Base-by-base conservation (phyloP, 2,329 filamentous ascomycete species). In the Aspergillus pseudoterreus region DNA sequence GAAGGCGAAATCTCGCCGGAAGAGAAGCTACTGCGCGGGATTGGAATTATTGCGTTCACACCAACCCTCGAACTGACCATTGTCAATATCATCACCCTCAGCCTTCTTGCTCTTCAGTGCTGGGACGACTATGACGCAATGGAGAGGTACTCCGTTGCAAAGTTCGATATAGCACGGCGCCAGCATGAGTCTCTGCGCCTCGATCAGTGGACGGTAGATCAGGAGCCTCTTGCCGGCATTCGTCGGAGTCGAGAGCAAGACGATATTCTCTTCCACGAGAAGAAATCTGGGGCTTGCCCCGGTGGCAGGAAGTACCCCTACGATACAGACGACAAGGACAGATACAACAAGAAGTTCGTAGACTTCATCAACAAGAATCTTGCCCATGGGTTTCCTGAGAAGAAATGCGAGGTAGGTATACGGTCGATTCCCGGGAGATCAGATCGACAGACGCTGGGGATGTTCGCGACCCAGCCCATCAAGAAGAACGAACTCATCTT, bases 381-480 rank as follows among this genome's bases (percentile, higher is more conserved):
- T 12, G 6, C 39, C 19, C 17, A 42, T 10, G 15, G 5, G 11
- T 12, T 22, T 21, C 19, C 39, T 11, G 2, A 12, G 15, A 42
- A 42, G 39, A 22, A 11, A 21, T 42, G 39, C 19, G 39, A 42
- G 17, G 39, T 11, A 4, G 39, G 39, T 4, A n/a, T 42, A 21
- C 39, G 15, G 19, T 2, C 39, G 4, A 42, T 42, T 21, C 15
- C 39, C 6, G 39, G 39, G 22, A 4, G 17, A 8, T 14, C 10
- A 38, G 12, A 21, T 21, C n/a, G 39, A 6, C 14, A 24, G 17
- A 42, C 39, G 2, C 12, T 42, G 17, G 39, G 15, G 19, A 62
- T 71, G n/a, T 64, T 64, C 46, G 69, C 69, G 6, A 61, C 47
- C 3, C 36, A 50, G 12, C 21, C 59, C 5, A 70, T 71, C 35